These are phyloP conservation scores for Xylaria sp. DNA, from an alignment of 2,329 filamentous ascomycete species.

Conservation along the genomic window DNA sequence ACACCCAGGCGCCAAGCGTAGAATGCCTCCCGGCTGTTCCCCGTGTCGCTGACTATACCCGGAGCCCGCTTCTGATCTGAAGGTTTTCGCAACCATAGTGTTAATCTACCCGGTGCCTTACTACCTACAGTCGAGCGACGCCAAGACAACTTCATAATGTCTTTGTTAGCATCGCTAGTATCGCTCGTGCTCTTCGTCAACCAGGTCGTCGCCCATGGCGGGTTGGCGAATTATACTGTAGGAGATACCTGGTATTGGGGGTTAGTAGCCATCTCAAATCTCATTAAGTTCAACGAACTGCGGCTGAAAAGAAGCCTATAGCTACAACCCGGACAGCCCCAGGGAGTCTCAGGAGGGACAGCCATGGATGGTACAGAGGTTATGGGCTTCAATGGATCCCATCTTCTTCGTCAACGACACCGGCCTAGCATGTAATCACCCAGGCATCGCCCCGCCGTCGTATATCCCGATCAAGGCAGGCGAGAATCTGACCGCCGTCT, in stretches of 20 bases:
- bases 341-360: slow-evolving; percentile 42
- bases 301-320: slow-evolving; percentile 26
- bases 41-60: not conserved
- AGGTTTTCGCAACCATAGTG: not conserved
- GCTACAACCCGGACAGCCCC: slow-evolving; percentile 44
- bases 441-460: slow-evolving; percentile 42
- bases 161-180: not conserved
- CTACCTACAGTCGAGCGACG: not conserved
- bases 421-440: slow-evolving; percentile 46
- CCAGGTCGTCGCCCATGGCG: slow-evolving; percentile 43
- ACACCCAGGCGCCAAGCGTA: slow-evolving; percentile 13
- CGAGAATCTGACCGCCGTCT: slow-evolving; percentile 46
- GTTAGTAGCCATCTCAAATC: slow-evolving; percentile 36
- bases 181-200: slow-evolving; percentile 25
- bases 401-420: slow-evolving; percentile 44
- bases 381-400: slow-evolving; percentile 47
- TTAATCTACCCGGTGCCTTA: not conserved
- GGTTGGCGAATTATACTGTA: slow-evolving; percentile 49
- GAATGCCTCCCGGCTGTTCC: not conserved
- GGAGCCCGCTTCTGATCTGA: slow-evolving; percentile 1
- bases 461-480: slow-evolving; percentile 47
- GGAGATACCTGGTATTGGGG: slow-evolving; percentile 50
- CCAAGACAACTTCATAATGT: slow-evolving; percentile 13
- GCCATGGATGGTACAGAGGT: slow-evolving; percentile 47
- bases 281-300: not conserved